Percentiles rank a stretch among this genome's conserved stretches.
Evolutionary conservation across 2,329 filamentous ascomycete species (phyloP).

Genomic region (Nectriaceae sp.): DNA sequence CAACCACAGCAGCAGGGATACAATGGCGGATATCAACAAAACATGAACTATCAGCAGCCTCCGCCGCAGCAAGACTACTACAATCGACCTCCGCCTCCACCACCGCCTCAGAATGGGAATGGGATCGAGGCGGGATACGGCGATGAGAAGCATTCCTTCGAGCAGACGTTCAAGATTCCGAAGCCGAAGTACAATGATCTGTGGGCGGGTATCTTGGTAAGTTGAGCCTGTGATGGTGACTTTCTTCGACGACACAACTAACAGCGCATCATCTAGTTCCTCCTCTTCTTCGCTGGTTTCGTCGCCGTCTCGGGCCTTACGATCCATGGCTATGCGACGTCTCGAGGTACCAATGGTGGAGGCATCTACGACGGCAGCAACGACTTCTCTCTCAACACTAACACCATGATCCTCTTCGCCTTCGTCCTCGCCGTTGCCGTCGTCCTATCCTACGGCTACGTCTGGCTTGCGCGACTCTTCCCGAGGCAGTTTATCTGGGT

Average conservation of each 20-base stretch:
- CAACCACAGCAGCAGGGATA: slow-evolving; percentile 9
- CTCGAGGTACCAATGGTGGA: slow-evolving; percentile 63
- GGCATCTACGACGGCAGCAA: slow-evolving; percentile 74
- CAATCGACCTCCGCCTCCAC: slow-evolving; percentile 25
- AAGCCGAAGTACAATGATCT: slow-evolving; percentile 87
- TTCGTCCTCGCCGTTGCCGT: slow-evolving; percentile 76
- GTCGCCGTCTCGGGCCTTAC: slow-evolving; percentile 74
- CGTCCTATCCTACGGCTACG: slow-evolving; percentile 74
- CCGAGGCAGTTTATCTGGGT: slow-evolving; percentile 93
- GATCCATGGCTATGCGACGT: slow-evolving; percentile 71
- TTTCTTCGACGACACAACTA: background rate
- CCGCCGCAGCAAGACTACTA: slow-evolving; percentile 21
- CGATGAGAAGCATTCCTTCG: slow-evolving; percentile 61
- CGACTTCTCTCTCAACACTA: slow-evolving; percentile 71
- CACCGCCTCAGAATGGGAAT: slow-evolving; percentile 31
- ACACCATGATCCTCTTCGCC: slow-evolving; percentile 82
- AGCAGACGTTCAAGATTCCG: slow-evolving; percentile 80
- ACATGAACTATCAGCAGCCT: slow-evolving; percentile 24
- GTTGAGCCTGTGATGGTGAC: slow-evolving; percentile 21
- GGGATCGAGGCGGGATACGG: slow-evolving; percentile 39
- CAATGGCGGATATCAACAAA: background rate
- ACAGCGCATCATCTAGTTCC: slow-evolving; percentile 51
- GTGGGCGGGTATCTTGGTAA: slow-evolving; percentile 81
- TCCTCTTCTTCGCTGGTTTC: slow-evolving; percentile 72
- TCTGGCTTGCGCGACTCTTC: slow-evolving; percentile 73